phyloP scores from a whole-genome alignment of 352 stramenopile species.

The Pythium brachiatum region DNA sequence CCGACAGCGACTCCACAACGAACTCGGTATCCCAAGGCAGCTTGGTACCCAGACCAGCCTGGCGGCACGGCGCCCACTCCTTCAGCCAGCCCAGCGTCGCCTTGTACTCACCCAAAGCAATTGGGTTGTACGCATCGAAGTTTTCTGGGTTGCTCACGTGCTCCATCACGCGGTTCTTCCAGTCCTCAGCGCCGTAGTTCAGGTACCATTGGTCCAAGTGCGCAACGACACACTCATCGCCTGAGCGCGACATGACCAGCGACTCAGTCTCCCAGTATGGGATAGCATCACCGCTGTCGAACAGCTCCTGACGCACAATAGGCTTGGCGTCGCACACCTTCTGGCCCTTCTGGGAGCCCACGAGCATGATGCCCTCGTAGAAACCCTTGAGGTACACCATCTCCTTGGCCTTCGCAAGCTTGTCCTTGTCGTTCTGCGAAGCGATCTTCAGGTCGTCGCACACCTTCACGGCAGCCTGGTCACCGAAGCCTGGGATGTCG shows the following conservation, averaged over 20 bases:
- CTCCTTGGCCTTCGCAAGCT: constrained; percentile 98
- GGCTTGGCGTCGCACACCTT: constrained; percentile 98
- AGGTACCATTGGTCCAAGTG: constrained; percentile 99
- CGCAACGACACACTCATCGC: constrained; percentile 99
- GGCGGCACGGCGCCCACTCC: constrained; percentile 98
- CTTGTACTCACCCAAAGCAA: constrained; percentile 94
- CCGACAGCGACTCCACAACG: constrained; percentile 99
- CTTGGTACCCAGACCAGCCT: constrained; percentile 96
- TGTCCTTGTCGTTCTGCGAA: constrained; percentile 98
- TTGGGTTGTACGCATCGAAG: constrained; percentile 95
- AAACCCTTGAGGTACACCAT: constrained; percentile 99
- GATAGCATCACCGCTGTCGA: constrained; percentile 92
- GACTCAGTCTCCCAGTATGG: constrained; percentile 99
- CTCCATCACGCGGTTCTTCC: constrained; percentile 93
- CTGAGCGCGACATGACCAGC: constrained; percentile 94
- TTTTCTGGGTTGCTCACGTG: constrained; percentile 92
- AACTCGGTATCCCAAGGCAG: constrained; percentile 99
- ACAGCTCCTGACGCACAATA: constrained; percentile 95
- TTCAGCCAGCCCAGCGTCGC: constrained; percentile 98
- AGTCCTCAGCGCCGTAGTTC: constrained; percentile 98
- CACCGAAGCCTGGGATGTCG: constrained; percentile 98
- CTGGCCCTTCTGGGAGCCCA: constrained; percentile 95
- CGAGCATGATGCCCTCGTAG: constrained; percentile 98
- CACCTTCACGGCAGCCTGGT: constrained; percentile 95
- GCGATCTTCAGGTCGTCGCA: constrained; percentile 98